These are phyloP conservation scores for Bombardia bombarda DNA, from an alignment of 495 filamentous ascomycete genomes.

Conservation along the genomic window DNA sequence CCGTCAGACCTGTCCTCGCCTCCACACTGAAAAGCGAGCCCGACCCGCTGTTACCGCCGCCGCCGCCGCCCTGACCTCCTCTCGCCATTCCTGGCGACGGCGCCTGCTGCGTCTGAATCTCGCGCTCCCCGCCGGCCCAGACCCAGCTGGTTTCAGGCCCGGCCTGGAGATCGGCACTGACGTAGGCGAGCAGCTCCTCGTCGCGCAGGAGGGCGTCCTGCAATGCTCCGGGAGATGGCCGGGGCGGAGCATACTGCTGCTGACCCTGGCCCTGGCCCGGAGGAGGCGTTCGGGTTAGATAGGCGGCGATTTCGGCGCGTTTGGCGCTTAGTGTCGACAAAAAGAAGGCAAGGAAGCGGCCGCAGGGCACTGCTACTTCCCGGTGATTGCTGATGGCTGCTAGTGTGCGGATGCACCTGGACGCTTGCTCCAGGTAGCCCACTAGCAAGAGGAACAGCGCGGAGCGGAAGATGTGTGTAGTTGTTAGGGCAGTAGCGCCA, in stretches of 20 bases:
- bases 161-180: conserved; percentile 87
- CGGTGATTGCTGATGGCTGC: conserved; percentile 60
- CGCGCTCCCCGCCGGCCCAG: conserved; percentile 63
- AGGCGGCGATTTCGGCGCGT: conserved; percentile 38
- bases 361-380: conserved; percentile 68
- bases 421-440: conserved; percentile 61
- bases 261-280: conserved; percentile 1
- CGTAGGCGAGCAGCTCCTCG: conserved; percentile 86
- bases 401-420: conserved; percentile 63
- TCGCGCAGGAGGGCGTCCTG: conserved; percentile 57
- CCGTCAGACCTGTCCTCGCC: conserved; percentile 14
- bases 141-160: conserved; percentile 72
- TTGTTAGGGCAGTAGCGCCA: conserved; percentile 45
- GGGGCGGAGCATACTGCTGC: conserved; percentile 12
- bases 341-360: conserved; percentile 81
- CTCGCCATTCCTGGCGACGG: conserved; percentile 1
- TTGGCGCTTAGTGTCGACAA: conserved; percentile 54
- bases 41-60: neutral
- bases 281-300: conserved; percentile 17
- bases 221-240: conserved; percentile 15
- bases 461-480: conserved; percentile 87
- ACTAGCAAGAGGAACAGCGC: conserved; percentile 71
- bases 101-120: conserved; percentile 13
- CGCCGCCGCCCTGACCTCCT: neutral
- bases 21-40: conserved; percentile 14